These are phyloP conservation scores for Colletotrichum limetticola DNA, from an alignment of 2,329 filamentous ascomycete species.

Conservation along the genomic window DNA sequence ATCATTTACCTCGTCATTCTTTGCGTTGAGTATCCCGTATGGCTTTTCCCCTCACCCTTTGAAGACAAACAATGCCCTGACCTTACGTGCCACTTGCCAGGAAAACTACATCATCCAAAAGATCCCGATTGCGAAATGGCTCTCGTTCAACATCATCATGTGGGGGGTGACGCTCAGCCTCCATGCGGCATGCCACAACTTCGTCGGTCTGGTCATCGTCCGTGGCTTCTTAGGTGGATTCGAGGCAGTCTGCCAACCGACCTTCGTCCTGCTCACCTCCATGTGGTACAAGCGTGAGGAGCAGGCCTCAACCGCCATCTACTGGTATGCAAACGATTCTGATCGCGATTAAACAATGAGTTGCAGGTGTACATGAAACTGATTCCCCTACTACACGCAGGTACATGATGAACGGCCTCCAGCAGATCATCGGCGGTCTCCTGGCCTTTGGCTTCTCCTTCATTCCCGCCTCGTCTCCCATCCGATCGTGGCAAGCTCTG, in stretches of 20 bases:
- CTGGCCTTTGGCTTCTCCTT: conserved; percentile 49
- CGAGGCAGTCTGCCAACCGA: conserved; percentile 57
- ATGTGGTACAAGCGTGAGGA: conserved; percentile 51
- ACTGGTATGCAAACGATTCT: conserved; percentile 7
- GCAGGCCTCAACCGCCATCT: conserved; percentile 40
- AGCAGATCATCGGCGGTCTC: conserved; percentile 51
- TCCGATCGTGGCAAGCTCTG: conserved; percentile 53
- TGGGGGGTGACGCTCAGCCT: conserved; percentile 53
- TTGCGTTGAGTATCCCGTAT: conserved; percentile 52
- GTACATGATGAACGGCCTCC: conserved; percentile 49
- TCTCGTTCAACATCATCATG: conserved; percentile 50
- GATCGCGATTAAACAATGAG: not conserved
- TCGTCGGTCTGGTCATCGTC: conserved; percentile 50
- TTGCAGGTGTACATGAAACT: not conserved
- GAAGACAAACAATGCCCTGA: not conserved
- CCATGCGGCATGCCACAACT: conserved; percentile 49
- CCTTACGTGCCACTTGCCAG: conserved; percentile 6
- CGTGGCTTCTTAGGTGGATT: conserved; percentile 56
- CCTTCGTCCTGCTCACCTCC: conserved; percentile 53
- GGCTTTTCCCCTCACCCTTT: conserved; percentile 18
- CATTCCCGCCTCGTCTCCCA: conserved; percentile 42
- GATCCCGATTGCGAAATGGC: conserved; percentile 50
- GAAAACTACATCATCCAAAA: conserved; percentile 47
- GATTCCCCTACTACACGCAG: conserved; percentile 14
- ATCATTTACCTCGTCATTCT: conserved; percentile 55